Evolutionary conservation across 331 rosid species (phyloP).

Genomic region (Saraca asoca): DNA sequence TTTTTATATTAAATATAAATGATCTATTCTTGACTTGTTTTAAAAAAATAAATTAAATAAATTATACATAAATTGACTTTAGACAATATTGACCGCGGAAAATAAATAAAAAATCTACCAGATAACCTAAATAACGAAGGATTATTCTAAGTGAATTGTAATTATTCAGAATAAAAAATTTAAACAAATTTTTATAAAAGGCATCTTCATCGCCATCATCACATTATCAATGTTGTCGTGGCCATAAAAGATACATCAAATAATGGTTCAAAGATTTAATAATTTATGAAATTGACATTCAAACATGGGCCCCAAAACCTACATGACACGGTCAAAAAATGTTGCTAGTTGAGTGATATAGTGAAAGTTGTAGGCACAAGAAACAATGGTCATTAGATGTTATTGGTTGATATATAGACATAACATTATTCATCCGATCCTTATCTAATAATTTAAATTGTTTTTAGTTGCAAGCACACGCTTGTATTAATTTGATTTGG

Average conservation of each 20-base stretch:
- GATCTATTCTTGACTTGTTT: no score
- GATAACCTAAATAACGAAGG: conserved; percentile 19
- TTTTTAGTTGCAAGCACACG: no score
- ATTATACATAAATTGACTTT: no score
- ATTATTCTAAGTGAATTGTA: background rate
- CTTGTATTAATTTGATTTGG: no score
- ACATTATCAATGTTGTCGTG: conserved; percentile 33
- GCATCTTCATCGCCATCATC: conserved; percentile 27
- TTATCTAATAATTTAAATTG: no score
- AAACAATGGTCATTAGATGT: background rate
- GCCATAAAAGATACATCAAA: conserved; percentile 27
- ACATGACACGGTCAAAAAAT: conserved; percentile 1
- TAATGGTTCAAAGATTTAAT: conserved; percentile 22
- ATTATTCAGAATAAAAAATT: conserved; percentile 19
- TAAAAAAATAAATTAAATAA: no score
- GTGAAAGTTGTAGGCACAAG: conserved; percentile 11
- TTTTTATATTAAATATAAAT: no score
- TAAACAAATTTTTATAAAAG: conserved; percentile 5
- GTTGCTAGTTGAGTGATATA: background rate
- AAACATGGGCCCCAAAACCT: conserved; percentile 6
- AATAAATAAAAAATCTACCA: conserved; percentile 10
- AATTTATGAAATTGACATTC: conserved; percentile 9
- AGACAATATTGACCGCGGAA: no score
- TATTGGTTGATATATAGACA: no score
- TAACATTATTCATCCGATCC: no score